Evolutionary conservation across 805 yeast species (phyloP).

Genomic region (Blastobotrys robertii): DNA sequence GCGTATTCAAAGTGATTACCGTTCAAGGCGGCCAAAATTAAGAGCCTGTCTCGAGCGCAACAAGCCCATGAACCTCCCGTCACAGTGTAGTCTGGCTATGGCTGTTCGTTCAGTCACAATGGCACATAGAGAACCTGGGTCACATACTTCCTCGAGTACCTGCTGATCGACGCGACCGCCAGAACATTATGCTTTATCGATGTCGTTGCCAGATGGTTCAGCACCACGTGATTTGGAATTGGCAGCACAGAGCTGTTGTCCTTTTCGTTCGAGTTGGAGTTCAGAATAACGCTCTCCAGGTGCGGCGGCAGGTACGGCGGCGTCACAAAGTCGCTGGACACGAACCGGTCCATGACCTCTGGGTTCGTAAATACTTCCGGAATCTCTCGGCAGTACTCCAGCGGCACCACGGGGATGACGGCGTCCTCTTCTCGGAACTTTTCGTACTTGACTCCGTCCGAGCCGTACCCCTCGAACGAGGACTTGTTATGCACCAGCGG

Average conservation of each 20-base stretch:
- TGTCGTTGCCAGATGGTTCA: slow-evolving; percentile 89
- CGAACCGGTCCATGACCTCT: slow-evolving; percentile 34
- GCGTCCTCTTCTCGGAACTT: slow-evolving; percentile 41
- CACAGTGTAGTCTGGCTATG: too few relatives aligned
- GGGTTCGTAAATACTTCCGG: slow-evolving; percentile 35
- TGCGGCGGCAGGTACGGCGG: slow-evolving; percentile 98
- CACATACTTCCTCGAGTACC: slow-evolving; percentile 83
- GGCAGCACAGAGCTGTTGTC: slow-evolving; percentile 83
- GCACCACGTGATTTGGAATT: slow-evolving; percentile 88
- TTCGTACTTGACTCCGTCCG: slow-evolving; percentile 31
- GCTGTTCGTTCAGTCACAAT: slow-evolving; percentile 41
- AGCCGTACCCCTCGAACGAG: background rate
- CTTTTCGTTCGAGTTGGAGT: slow-evolving; percentile 60
- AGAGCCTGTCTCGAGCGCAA: too few relatives aligned
- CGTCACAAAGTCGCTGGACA: slow-evolving; percentile 43
- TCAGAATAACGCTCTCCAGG: slow-evolving; percentile 83
- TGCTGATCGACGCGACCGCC: slow-evolving; percentile 84
- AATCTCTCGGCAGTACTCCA: slow-evolving; percentile 37
- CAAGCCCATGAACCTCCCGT: too few relatives aligned
- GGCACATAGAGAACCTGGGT: slow-evolving; percentile 93
- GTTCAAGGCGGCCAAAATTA: too few relatives aligned
- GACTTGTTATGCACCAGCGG: slow-evolving; percentile 1
- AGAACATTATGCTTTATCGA: slow-evolving; percentile 86
- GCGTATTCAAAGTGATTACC: too few relatives aligned
- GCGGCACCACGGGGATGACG: slow-evolving; percentile 60